Percentiles rank a stretch among this genome's conserved stretches.
Evolutionary conservation across 176 grass and related monocot genomes (phyloP).

Genomic region (Triticum aestivum): DNA sequence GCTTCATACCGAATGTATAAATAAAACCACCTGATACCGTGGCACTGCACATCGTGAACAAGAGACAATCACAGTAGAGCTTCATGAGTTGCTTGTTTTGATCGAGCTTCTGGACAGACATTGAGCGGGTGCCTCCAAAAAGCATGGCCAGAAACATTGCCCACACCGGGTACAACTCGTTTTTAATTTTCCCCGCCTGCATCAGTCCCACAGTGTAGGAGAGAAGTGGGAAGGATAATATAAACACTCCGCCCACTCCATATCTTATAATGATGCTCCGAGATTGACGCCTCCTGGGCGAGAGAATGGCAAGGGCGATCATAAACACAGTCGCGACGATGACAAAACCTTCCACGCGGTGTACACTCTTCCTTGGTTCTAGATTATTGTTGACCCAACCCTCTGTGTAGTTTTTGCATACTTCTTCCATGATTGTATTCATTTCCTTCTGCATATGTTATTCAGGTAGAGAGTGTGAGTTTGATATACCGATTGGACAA

Average conservation of each 20-base stretch:
- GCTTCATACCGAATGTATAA: background rate
- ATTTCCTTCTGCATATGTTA: background rate
- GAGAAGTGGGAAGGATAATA: background rate
- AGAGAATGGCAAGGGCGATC: background rate
- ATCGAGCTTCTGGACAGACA: background rate
- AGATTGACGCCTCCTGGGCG: background rate
- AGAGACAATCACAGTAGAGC: fast-evolving
- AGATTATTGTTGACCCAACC: background rate
- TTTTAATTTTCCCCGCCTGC: background rate
- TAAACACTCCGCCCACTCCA: background rate
- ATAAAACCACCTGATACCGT: background rate
- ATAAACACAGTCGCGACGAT: background rate
- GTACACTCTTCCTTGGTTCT: background rate
- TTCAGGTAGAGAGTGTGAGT: background rate
- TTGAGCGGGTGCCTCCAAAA: background rate
- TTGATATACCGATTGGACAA: background rate
- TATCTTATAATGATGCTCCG: background rate
- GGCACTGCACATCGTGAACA: fast-evolving
- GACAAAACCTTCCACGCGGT: background rate
- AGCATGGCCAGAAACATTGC: background rate
- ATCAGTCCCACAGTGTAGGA: background rate
- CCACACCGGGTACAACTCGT: background rate
- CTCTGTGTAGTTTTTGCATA: background rate
- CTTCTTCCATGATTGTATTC: background rate
- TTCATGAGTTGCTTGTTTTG: background rate